phyloP scores from a whole-genome alignment of 2,329 filamentous ascomycete species.

The Xylaria sp. region DNA sequence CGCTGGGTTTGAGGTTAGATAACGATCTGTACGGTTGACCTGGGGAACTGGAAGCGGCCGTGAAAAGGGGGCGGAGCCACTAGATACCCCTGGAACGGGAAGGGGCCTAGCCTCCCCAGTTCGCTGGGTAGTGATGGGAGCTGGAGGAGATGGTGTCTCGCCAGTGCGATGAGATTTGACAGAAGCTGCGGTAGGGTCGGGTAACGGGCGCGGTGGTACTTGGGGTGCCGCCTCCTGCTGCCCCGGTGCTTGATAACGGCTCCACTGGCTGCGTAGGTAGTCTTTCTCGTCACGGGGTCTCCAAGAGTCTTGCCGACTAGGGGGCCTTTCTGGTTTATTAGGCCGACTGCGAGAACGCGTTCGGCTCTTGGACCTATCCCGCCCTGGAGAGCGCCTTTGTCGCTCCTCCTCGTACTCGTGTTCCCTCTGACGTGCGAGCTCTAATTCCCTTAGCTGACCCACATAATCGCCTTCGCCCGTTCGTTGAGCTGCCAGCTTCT shows the following conservation, averaged over 20 bases:
- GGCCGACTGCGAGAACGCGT: constrained; percentile 58
- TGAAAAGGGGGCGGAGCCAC: constrained; percentile 41
- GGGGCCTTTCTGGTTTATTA: constrained; percentile 52
- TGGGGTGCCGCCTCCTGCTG: constrained; percentile 44
- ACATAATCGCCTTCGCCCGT: constrained; percentile 67
- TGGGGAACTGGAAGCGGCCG: constrained; percentile 48
- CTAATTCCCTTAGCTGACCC: constrained; percentile 77
- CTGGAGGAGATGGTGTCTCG: constrained; percentile 32
- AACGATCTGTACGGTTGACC: constrained; percentile 66
- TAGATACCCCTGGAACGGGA: constrained; percentile 57
- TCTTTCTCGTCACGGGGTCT: constrained; percentile 70
- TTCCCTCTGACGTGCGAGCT: constrained; percentile 71
- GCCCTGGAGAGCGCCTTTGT: constrained; percentile 58
- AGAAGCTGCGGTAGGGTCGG: constrained; percentile 52
- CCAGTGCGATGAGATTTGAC: constrained; percentile 49
- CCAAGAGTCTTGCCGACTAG: constrained; percentile 73
- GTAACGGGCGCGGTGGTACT: constrained; percentile 54
- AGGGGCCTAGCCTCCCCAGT: constrained; percentile 63
- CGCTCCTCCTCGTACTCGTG: constrained; percentile 70
- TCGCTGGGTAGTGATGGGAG: constrained; percentile 53
- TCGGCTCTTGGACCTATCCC: constrained; percentile 50
- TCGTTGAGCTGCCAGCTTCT: constrained; percentile 57
- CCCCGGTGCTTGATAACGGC: constrained; percentile 55
- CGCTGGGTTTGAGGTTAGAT: constrained; percentile 65
- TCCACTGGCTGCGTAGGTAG: constrained; percentile 67